Evolutionary conservation across 805 yeast species (phyloP), one percentile per base, ranked within the genome.

Genomic region (Candida ficus): DNA sequence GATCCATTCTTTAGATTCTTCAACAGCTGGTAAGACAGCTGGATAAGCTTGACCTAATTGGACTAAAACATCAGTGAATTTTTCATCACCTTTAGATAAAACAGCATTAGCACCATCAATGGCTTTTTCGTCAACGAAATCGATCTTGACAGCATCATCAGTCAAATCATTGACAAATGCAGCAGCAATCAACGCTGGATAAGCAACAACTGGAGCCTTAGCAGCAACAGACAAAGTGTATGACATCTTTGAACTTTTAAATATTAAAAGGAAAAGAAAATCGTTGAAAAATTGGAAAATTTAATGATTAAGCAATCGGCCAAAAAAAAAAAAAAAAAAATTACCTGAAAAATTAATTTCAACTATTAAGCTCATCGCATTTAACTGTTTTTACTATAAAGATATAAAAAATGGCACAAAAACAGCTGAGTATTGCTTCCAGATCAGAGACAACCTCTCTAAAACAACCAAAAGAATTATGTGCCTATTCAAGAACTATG

Each of bases 401-500:
- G 9, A 22, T 13, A 9, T 2, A 12, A 27, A 7, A 19, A 23
- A 19, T 18, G 19, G 17, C 29, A 21, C 41, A 31, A 27, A 18
- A 38, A 41, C 63, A 17, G 59, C 57, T 35, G 53, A 61, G 13
- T 54, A 60, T 38, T 64, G 75, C 10, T 10, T 31, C 37, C 7
- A 64, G 84, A 42, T 74, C 87, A 1, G 68, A 74, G 23, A 73
- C 81, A 9, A 78, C 91, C 0, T 76, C 87, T 2, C 68, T 90
- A 39, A 80, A 82, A 53, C 95, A 88, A 59, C 98, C 99, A 3
- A 83, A 81, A 48, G 96, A 93, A 60, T 49, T 91, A 3, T 68
- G 75, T n/a, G 60, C 75, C 4, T 91, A 68, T 57, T 78, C 91
- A 2, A 66, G 88, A 42, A 76, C 74, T 21, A 61, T 62, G n/a